phyloP scores from a whole-genome alignment of 2,329 filamentous ascomycete species.

The Tolypocladium inflatum region DNA sequence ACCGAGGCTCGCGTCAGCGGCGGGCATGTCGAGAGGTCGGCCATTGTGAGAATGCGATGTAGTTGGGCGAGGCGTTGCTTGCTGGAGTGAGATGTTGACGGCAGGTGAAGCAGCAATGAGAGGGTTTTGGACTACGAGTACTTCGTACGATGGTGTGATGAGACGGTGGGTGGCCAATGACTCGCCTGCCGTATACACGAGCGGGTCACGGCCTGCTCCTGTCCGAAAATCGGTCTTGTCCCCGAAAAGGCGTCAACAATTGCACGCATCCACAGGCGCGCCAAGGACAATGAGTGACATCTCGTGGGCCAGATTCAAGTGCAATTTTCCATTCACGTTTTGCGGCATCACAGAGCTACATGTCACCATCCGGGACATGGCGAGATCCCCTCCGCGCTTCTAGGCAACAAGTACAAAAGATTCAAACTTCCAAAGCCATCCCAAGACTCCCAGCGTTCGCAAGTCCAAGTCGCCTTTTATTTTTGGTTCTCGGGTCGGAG shows the following conservation, averaged over 20 bases:
- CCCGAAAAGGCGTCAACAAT: not conserved
- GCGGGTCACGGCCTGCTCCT: not conserved
- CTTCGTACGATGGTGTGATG: not conserved
- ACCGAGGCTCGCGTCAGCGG: slow-evolving; percentile 69
- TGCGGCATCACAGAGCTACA: not conserved
- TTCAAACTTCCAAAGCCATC: not conserved
- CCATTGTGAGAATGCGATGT: not conserved
- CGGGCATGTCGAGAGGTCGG: slow-evolving; percentile 31
- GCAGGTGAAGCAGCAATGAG: not conserved
- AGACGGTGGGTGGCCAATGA: not conserved
- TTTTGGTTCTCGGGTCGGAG: slow-evolving; percentile 84
- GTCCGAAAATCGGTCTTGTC: not conserved
- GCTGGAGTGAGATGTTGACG: not conserved
- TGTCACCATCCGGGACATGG: not conserved
- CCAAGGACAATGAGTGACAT: not conserved
- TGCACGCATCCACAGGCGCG: not conserved
- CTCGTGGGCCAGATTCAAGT: not conserved
- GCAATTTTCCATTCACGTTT: not conserved
- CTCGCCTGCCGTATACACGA: not conserved
- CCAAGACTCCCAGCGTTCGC: slow-evolving; percentile 1
- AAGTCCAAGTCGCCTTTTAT: slow-evolving; percentile 30
- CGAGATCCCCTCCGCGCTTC: not conserved
- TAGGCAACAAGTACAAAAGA: slow-evolving; percentile 1
- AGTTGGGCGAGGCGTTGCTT: not conserved
- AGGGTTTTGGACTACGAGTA: not conserved